phyloP scores from a whole-genome alignment of 805 yeast genomes.

The Saturnispora dispora region DNA sequence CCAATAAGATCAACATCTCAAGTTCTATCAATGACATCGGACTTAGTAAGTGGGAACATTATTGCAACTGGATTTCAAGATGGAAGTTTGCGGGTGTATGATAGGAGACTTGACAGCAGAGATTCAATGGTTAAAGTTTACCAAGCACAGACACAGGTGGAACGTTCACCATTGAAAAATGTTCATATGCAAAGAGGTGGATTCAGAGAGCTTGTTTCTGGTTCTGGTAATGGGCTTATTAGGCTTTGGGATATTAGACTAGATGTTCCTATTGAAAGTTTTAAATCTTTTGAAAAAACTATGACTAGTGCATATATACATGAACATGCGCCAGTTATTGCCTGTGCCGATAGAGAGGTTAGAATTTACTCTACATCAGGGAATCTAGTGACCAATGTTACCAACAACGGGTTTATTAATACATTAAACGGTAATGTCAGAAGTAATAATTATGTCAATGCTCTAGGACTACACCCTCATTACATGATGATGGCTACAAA shows the following conservation, averaged over 20 bases:
- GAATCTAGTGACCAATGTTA: slow-evolving; percentile 51
- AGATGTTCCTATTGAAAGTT: slow-evolving; percentile 60
- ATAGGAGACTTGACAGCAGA: slow-evolving; percentile 74
- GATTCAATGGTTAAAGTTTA: slow-evolving; percentile 81
- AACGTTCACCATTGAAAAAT: slow-evolving; percentile 41
- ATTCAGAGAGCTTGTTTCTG: slow-evolving; percentile 77
- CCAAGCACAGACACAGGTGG: slow-evolving; percentile 36
- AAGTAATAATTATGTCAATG: slow-evolving; percentile 48
- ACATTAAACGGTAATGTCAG: slow-evolving; percentile 37
- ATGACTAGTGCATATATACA: slow-evolving; percentile 74
- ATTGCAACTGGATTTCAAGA: slow-evolving; percentile 91
- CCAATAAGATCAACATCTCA: slow-evolving; percentile 87
- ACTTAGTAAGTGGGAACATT: slow-evolving; percentile 88
- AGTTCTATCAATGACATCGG: slow-evolving; percentile 86
- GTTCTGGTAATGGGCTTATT: slow-evolving; percentile 71
- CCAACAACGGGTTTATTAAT: slow-evolving; percentile 29
- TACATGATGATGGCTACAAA: slow-evolving; percentile 86
- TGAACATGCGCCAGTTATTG: slow-evolving; percentile 93
- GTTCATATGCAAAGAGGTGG: slow-evolving; percentile 98
- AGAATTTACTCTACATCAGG: slow-evolving; percentile 85
- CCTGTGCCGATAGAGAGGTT: slow-evolving; percentile 74
- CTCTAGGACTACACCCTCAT: slow-evolving; percentile 82
- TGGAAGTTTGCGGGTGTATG: slow-evolving; percentile 82
- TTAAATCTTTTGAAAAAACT: slow-evolving; percentile 41
- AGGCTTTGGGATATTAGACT: slow-evolving; percentile 86